Evolutionary conservation across 768 basidiomycete genomes (phyloP).

Genomic region (Nevesoporus exiguus): DNA sequence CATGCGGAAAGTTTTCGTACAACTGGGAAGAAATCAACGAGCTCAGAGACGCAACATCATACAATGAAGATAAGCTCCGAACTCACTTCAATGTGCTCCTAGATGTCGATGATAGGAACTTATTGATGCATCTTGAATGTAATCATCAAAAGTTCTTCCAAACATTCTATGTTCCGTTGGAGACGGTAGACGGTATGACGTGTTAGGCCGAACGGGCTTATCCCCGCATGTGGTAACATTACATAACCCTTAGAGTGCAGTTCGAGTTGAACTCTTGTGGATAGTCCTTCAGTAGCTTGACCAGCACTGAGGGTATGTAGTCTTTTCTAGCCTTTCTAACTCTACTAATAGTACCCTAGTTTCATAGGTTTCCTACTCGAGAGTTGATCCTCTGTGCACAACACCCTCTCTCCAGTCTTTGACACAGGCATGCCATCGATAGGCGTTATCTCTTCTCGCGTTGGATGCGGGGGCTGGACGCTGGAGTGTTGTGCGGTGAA

Average conservation of each 20-base stretch:
- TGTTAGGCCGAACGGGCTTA: constrained; percentile 46
- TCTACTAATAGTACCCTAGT: too few species aligned
- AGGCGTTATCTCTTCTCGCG: constrained; percentile 43
- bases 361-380: too few species aligned
- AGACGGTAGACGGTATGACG: constrained; percentile 41
- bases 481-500: constrained; percentile 39
- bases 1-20: not conserved
- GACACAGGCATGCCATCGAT: constrained; percentile 30
- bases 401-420: too few species aligned
- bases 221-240: too few species aligned
- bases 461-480: constrained; percentile 44
- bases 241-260: too few species aligned
- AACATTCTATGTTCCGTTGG: constrained; percentile 42
- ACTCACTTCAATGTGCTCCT: not conserved
- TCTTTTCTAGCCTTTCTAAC: too few species aligned
- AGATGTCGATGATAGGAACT: constrained; percentile 26
- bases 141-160: constrained; percentile 40
- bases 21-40: constrained; percentile 14
- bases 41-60: constrained; percentile 28
- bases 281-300: too few species aligned
- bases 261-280: too few species aligned
- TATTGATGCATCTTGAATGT: constrained; percentile 44
- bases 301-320: too few species aligned
- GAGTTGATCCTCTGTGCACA: too few species aligned
- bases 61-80: constrained; percentile 32